phyloP scores from a whole-genome alignment of 148 eudicot genomes.

The Fallopia convolvulus region DNA sequence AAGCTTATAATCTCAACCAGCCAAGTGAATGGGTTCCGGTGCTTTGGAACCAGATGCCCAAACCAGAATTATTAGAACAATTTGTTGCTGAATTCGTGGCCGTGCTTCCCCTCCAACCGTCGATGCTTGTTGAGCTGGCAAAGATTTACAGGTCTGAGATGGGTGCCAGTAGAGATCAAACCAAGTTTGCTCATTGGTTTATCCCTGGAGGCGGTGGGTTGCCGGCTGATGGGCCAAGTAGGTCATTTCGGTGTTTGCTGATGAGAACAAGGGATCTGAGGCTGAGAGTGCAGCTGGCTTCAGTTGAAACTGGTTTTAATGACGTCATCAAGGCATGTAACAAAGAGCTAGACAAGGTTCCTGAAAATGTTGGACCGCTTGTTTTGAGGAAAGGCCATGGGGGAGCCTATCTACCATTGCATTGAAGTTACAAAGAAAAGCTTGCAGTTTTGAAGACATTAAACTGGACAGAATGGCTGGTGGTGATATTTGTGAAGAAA shows the following conservation, averaged over 20 bases:
- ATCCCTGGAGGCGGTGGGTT: constrained; percentile 69
- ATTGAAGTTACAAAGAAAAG: not conserved
- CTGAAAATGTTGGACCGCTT: constrained; percentile 88
- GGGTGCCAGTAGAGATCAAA: constrained; percentile 85
- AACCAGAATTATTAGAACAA: constrained; percentile 79
- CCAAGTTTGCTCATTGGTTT: constrained; percentile 76
- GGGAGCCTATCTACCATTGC: constrained; percentile 89
- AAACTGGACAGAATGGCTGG: not conserved
- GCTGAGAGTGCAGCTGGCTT: constrained; percentile 68
- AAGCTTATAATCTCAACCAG: constrained; percentile 88
- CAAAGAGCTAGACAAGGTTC: constrained; percentile 80
- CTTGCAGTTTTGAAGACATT: not conserved
- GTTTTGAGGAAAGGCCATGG: constrained; percentile 97
- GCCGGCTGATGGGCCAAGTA: constrained; percentile 83
- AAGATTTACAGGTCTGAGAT: constrained; percentile 78
- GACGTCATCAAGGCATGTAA: constrained; percentile 56
- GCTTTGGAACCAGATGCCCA: constrained; percentile 91
- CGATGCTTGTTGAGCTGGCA: constrained; percentile 80
- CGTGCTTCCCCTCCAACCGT: constrained; percentile 76
- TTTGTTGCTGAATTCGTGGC: constrained; percentile 91
- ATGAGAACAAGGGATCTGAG: constrained; percentile 79
- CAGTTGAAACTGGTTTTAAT: constrained; percentile 66
- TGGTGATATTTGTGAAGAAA: not conserved
- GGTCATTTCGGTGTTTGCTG: constrained; percentile 86
- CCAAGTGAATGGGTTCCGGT: constrained; percentile 97